phyloP scores from a whole-genome alignment of 106 monocot genomes.

The Dactylorhiza incarnata region DNA sequence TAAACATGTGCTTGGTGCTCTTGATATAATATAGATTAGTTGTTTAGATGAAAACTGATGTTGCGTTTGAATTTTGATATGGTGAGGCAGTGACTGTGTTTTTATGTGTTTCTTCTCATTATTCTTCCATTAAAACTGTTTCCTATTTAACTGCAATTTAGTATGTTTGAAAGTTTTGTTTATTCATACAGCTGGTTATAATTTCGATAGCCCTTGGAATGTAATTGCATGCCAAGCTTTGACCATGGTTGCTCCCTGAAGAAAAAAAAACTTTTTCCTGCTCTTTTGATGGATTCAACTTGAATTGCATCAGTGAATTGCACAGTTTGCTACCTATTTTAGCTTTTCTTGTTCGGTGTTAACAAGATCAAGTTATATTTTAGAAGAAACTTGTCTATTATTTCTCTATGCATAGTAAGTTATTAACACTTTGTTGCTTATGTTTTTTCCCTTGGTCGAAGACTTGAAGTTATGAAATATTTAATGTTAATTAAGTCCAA shows the following conservation, averaged over 20 bases:
- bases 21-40: not conserved
- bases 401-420: too few species aligned
- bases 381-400: not conserved
- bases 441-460: too few species aligned
- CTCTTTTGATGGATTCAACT: not conserved
- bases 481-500: too few species aligned
- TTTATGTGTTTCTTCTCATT: not conserved
- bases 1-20: not conserved
- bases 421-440: too few species aligned
- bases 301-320: not conserved
- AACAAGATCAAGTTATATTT: not conserved
- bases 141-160: not conserved
- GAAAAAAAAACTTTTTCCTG: not conserved
- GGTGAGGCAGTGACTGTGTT: not conserved
- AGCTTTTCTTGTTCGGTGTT: not conserved
- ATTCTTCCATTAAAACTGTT: not conserved
- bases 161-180: not conserved
- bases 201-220: not conserved
- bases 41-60: not conserved
- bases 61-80: not conserved
- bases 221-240: not conserved
- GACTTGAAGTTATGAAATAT: too few species aligned
- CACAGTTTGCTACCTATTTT: not conserved
- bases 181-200: not conserved
- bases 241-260: not conserved